Evolutionary conservation across 177 flowering plant genomes (phyloP), one percentile per base, ranked within the genome.

Genomic region (Vitis hybrid): DNA sequence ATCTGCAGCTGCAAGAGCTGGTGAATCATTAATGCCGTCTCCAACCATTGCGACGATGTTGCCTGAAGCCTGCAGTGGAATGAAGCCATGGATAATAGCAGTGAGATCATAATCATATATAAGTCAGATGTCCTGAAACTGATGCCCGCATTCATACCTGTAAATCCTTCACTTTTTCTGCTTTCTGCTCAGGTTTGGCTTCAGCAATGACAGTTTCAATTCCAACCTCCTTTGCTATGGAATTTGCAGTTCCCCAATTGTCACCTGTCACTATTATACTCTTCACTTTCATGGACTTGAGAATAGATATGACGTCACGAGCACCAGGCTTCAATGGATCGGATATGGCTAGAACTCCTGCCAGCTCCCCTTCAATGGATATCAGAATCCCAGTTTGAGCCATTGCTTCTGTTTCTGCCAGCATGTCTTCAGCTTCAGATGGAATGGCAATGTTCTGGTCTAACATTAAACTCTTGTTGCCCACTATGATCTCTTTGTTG

Each of bases 21-120:
- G 97, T 8, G 98, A 89, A 79, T 94, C 98, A 66, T 94, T 94
- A 54, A 94, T 88, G 19, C 98, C 98, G 68, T 94, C 98, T 62
- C 98, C 98, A 26, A 94, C 97, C 98, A 94, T 92, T 56, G 94
- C 96, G 75, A 93, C 98, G 0, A 64, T 75, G 13, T 80, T 61
- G 11, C 97, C 97, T 61, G 70, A 64, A 59, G 77, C 85, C 97
- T 93, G 75, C 45, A 34, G 45, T 34, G 45, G 14, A 62, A 54
- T 32, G 34, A 45, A 34, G 45, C 6, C 45, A 34, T 34, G 45
- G 45, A 34, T 34, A 34, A 34, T 34, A 34, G 45, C 45, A 34
- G 45, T 34, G 45, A 34, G 45, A 34, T 34, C 45, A 34, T 34
- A 34, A 34, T 34, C 8, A 5, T 26, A 26, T 26, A 26, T 34